These are phyloP conservation scores for Westerdykella ornata DNA, from an alignment of 2,329 filamentous ascomycete genomes.

Conservation along the genomic window DNA sequence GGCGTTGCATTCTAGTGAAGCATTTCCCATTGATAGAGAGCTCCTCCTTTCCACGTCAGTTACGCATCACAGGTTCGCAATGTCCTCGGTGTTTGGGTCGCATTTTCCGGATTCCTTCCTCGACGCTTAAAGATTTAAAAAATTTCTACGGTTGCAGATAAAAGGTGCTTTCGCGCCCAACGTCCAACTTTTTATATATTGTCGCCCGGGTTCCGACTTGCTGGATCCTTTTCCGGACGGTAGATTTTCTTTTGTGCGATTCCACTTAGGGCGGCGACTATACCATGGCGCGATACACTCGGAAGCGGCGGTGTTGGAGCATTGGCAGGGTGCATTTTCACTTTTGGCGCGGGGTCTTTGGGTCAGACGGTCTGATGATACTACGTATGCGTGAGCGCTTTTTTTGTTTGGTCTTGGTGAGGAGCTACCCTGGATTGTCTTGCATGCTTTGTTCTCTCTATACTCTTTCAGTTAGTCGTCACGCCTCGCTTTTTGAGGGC, in stretches of 20 bases:
- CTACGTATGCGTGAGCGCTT: no score
- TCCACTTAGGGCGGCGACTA: conserved; percentile 33
- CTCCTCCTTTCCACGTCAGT: conserved; percentile 33
- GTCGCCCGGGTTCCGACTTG: conserved; percentile 22
- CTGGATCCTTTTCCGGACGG: conserved; percentile 27
- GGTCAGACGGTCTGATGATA: no score
- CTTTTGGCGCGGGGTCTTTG: neutral
- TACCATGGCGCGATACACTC: conserved; percentile 37
- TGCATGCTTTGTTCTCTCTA: no score
- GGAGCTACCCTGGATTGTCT: no score
- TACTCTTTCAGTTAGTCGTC: no score
- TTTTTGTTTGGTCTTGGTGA: no score
- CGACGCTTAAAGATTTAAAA: conserved; percentile 33
- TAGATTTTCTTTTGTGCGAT: conserved; percentile 39
- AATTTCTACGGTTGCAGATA: conserved; percentile 29
- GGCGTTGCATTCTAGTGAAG: conserved; percentile 37
- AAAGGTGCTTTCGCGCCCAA: conserved; percentile 30
- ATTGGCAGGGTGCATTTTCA: conserved; percentile 25
- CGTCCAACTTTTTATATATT: conserved; percentile 21
- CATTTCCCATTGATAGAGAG: conserved; percentile 31
- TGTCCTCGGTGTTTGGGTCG: conserved; percentile 33
- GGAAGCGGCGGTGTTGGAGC: conserved; percentile 37
- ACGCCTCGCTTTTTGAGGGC: no score
- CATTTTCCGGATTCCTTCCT: conserved; percentile 27
- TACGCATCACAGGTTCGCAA: conserved; percentile 38